A percentile compares a stretch with the other conserved stretches of the same genome.
phyloP scores from a whole-genome alignment of 768 basidiomycete species.

The Pleurotus sapidus region DNA sequence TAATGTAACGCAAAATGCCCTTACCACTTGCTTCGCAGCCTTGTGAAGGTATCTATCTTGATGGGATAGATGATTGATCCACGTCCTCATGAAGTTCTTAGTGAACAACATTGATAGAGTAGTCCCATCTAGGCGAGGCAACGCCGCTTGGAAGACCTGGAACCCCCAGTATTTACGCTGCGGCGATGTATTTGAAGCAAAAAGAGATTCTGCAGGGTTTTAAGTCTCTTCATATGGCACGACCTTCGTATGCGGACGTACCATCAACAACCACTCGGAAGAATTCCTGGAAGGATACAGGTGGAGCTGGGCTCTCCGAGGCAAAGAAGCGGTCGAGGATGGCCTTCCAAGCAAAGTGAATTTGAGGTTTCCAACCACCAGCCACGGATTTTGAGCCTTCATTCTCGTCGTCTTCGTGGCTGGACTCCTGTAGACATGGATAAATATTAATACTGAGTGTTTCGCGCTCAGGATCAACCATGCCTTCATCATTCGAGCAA shows the following conservation, averaged over 20 bases:
- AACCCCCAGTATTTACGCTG: constrained; percentile 98
- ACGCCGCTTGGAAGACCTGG: constrained; percentile 79
- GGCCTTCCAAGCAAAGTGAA: constrained; percentile 90
- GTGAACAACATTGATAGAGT: constrained; percentile 88
- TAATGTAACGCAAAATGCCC: constrained; percentile 18
- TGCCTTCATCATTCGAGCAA: constrained; percentile 84
- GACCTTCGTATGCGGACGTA: constrained; percentile 27
- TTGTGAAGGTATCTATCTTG: constrained; percentile 88
- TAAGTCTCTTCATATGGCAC: background rate
- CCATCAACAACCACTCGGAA: constrained; percentile 91
- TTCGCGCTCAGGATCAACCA: constrained; percentile 9
- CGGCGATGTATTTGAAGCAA: constrained; percentile 77
- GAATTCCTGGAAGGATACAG: constrained; percentile 84
- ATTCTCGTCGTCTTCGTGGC: constrained; percentile 47
- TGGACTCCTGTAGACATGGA: constrained; percentile 45
- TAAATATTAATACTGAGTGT: constrained; percentile 10
- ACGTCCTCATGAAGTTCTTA: constrained; percentile 92
- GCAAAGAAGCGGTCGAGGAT: constrained; percentile 73
- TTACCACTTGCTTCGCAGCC: constrained; percentile 78
- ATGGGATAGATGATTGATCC: constrained; percentile 94
- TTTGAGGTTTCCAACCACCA: constrained; percentile 81
- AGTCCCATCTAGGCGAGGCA: constrained; percentile 60
- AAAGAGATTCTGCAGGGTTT: constrained; percentile 70
- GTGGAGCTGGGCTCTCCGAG: constrained; percentile 34
- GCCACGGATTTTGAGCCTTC: constrained; percentile 45